phyloP scores from a whole-genome alignment of 1,284 basidiomycete genomes.

The Apiotrichum veenhuisii region DNA sequence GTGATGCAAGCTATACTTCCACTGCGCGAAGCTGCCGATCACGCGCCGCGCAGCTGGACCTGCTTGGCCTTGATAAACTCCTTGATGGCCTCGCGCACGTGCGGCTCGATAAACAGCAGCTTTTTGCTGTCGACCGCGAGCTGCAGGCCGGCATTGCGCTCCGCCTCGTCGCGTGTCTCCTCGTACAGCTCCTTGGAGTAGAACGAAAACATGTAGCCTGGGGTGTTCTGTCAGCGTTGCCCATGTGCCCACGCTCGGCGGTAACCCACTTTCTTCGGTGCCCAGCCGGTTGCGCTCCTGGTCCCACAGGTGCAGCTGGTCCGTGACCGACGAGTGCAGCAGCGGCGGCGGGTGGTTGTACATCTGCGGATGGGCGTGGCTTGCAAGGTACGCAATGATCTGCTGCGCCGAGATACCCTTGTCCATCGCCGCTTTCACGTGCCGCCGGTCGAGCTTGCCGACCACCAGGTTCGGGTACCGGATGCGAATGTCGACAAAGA shows the following conservation, averaged over 20 bases:
- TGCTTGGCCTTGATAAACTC: slow-evolving; percentile 41
- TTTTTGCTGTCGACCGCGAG: slow-evolving; percentile 28
- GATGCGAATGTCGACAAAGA: slow-evolving; percentile 88
- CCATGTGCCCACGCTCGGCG: no score
- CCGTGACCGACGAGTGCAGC: slow-evolving; percentile 67
- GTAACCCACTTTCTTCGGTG: slow-evolving; percentile 73
- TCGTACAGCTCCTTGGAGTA: slow-evolving; percentile 45
- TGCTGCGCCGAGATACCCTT: slow-evolving; percentile 97
- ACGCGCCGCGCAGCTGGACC: slow-evolving; percentile 27
- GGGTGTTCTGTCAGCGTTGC: background rate
- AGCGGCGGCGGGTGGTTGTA: slow-evolving; percentile 63
- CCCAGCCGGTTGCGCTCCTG: slow-evolving; percentile 89
- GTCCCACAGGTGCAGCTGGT: slow-evolving; percentile 98
- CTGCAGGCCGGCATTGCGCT: slow-evolving; percentile 31
- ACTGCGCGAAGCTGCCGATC: background rate
- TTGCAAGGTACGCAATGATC: slow-evolving; percentile 90
- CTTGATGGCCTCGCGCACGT: slow-evolving; percentile 37
- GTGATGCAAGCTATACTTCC: background rate
- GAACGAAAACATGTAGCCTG: slow-evolving; percentile 44
- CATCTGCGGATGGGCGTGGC: slow-evolving; percentile 98
- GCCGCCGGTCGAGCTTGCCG: slow-evolving; percentile 88
- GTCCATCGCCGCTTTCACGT: slow-evolving; percentile 85
- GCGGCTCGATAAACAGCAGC: slow-evolving; percentile 40
- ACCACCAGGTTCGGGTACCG: slow-evolving; percentile 95
- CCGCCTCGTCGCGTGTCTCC: slow-evolving; percentile 35